Conservation (phyloP, 768 basidiomycete species). For the Hemileccinum impolitum region DNA sequence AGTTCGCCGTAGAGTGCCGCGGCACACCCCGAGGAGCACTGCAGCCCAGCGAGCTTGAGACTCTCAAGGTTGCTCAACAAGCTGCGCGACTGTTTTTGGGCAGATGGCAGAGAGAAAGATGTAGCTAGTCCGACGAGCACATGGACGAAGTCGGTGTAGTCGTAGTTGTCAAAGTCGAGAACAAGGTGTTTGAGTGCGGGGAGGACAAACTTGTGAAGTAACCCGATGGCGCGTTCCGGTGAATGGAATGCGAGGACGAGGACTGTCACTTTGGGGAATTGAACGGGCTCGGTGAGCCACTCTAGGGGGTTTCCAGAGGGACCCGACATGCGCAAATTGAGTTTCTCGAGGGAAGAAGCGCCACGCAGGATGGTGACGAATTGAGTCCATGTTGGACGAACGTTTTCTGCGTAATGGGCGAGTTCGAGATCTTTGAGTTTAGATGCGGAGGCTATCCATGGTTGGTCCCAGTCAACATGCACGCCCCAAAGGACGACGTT, state of each 20-base stretch:
- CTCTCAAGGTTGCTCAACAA: conserved; percentile 45
- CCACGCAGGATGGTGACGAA: conserved; percentile 50
- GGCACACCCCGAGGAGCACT: conserved; percentile 35
- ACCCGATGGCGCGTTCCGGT: conserved; percentile 37
- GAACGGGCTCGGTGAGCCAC: conserved; percentile 34
- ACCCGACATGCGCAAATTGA: conserved; percentile 57
- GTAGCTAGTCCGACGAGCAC: conserved; percentile 34
- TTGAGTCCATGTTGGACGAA: conserved; percentile 54
- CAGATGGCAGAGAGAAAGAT: conserved; percentile 30
- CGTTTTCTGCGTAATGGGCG: conserved; percentile 59
- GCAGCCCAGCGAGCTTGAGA: conserved; percentile 52
- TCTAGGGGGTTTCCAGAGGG: conserved; percentile 42
- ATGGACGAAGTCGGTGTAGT: conserved; percentile 48
- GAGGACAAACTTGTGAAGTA: conserved; percentile 27
- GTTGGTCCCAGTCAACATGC: conserved; percentile 62
- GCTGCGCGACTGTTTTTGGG: conserved; percentile 33
- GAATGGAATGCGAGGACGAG: conserved; percentile 52
- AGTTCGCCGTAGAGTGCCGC: conserved; percentile 47
- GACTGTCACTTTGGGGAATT: conserved; percentile 24
- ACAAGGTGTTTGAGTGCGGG: conserved; percentile 37
- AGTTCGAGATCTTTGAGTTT: conserved; percentile 51
- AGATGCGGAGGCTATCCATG: conserved; percentile 26
- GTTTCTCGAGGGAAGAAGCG: conserved; percentile 51
- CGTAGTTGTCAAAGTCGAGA: conserved; percentile 55
- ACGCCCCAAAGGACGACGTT: conserved; percentile 61